Conservation (phyloP, 176 grass and related monocot species). For the Otatea glauca region DNA sequence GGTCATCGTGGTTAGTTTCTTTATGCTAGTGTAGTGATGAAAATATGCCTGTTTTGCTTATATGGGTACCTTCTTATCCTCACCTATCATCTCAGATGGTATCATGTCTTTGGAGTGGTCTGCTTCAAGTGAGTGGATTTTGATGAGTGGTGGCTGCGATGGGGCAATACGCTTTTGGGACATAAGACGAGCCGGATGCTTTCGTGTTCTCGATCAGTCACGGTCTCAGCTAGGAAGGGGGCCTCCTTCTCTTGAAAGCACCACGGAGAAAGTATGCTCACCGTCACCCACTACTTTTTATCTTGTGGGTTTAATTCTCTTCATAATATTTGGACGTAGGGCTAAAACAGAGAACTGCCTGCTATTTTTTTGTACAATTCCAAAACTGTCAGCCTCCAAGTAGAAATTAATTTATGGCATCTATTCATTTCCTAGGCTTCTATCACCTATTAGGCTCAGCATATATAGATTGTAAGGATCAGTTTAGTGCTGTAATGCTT, state of each 20-base stretch:
- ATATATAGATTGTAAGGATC: conserved; percentile 14
- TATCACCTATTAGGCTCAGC: conserved; percentile 20
- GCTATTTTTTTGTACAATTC: conserved; percentile 10
- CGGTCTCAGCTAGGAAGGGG: conserved; percentile 76
- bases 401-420: conserved; percentile 22
- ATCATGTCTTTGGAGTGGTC: conserved; percentile 97
- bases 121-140: conserved; percentile 77
- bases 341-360: conserved; percentile 10
- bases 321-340: conserved; percentile 1
- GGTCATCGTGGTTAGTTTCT: conserved; percentile 86
- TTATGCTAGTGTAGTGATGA: conserved; percentile 29
- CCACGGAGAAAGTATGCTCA: conserved; percentile 51
- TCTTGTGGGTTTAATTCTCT: background rate
- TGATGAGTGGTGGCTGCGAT: conserved; percentile 84
- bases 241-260: conserved; percentile 57
- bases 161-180: conserved; percentile 98
- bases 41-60: conserved; percentile 18
- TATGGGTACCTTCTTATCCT: conserved; percentile 48
- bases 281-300: background rate
- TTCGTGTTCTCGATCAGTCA: conserved; percentile 86
- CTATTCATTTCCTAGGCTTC: conserved; percentile 12
- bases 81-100: conserved; percentile 66
- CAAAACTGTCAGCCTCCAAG: background rate
- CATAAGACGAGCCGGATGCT: conserved; percentile 88
- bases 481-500: conserved; percentile 28